These are phyloP conservation scores for Psilocybe subaeruginosa DNA, from an alignment of 768 basidiomycete genomes.

Conservation along the genomic window DNA sequence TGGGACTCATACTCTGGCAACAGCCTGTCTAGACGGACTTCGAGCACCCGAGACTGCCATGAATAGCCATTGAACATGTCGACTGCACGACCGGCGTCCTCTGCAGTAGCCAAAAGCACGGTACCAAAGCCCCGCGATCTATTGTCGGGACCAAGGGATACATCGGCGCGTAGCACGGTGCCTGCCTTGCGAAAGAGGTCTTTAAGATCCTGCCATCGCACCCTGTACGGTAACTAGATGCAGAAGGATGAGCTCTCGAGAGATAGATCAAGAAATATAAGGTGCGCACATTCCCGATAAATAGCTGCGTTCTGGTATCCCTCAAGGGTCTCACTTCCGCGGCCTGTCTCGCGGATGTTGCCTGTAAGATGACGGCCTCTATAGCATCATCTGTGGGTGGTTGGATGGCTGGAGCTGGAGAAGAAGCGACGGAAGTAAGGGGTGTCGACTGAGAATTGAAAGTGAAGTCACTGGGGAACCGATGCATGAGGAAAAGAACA, in stretches of 20 bases:
- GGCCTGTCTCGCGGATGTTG: constrained; percentile 70
- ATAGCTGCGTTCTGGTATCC: constrained; percentile 94
- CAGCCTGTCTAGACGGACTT: constrained; percentile 88
- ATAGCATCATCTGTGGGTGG: constrained; percentile 80
- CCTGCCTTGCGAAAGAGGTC: constrained; percentile 97
- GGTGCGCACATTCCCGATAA: constrained; percentile 86
- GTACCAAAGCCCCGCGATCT: constrained; percentile 94
- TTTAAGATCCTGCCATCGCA: constrained; percentile 99
- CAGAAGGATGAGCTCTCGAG: constrained; percentile 11
- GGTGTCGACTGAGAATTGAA: constrained; percentile 6
- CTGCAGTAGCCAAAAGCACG: constrained; percentile 90
- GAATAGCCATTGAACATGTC: constrained; percentile 96
- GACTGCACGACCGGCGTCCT: constrained; percentile 92
- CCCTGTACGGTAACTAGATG: constrained; percentile 89
- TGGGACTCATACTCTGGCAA: constrained; percentile 57
- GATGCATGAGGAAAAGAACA: constrained; percentile 16
- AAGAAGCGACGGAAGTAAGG: neutral
- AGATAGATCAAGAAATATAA: constrained; percentile 5
- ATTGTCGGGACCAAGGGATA: constrained; percentile 85
- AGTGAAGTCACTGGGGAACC: constrained; percentile 7
- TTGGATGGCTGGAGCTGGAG: constrained; percentile 10
- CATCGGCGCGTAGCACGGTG: constrained; percentile 80
- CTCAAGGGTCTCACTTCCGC: constrained; percentile 57
- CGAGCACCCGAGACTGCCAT: constrained; percentile 94
- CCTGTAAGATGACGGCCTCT: constrained; percentile 89